Evolutionary conservation across 495 filamentous ascomycete species (phyloP).

Genomic region (Neurospora sp.): DNA sequence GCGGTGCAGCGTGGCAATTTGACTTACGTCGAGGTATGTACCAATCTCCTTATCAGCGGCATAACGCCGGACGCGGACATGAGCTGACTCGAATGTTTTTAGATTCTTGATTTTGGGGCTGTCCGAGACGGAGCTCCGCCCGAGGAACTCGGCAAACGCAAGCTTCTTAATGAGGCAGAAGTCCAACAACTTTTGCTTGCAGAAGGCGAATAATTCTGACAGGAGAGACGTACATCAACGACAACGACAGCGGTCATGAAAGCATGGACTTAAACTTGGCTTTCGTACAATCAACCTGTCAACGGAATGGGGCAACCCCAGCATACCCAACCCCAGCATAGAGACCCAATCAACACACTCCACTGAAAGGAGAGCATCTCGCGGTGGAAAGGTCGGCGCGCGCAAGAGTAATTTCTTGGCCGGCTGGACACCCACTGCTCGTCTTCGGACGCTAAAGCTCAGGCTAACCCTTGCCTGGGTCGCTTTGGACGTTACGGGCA

Average conservation of each 20-base stretch:
- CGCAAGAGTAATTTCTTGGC: neutral
- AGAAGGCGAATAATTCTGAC: constrained; percentile 22
- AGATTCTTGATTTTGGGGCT: constrained; percentile 90
- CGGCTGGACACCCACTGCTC: neutral
- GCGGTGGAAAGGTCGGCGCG: neutral
- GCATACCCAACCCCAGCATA: neutral
- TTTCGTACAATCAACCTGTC: neutral
- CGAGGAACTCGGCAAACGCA: constrained; percentile 67
- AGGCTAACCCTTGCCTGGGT: neutral
- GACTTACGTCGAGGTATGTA: constrained; percentile 90
- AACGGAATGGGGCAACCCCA: neutral
- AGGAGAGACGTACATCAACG: neutral
- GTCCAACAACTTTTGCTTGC: constrained; percentile 34
- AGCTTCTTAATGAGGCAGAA: constrained; percentile 59
- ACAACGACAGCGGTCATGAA: neutral
- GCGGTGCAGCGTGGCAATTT: constrained; percentile 86
- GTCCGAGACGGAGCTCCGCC: constrained; percentile 68
- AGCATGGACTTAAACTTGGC: neutral
- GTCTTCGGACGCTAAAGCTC: neutral
- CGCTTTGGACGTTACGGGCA: neutral
- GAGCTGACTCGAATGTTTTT: neutral
- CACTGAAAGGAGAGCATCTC: neutral
- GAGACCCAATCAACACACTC: neutral
- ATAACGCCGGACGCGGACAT: neutral
- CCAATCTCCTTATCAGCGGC: neutral